phyloP scores from a whole-genome alignment of 352 stramenopile genomes.

The Pseudoperonospora humuli region DNA sequence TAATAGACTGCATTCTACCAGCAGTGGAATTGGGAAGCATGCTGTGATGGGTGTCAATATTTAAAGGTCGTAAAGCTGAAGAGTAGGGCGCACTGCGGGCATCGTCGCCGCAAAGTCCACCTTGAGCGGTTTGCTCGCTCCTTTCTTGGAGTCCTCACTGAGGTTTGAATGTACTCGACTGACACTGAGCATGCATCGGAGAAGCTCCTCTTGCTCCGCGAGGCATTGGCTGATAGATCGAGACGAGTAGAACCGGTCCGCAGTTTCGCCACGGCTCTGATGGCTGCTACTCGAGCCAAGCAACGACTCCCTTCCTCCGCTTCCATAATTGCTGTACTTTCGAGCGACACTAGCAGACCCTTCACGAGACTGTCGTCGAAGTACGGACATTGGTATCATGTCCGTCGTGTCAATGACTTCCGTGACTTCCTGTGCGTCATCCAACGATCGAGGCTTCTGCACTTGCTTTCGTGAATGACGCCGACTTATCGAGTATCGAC shows the following conservation, averaged over 20 bases:
- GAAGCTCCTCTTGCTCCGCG: slow-evolving; percentile 31
- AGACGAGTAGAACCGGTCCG: slow-evolving; percentile 17
- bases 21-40: slow-evolving; percentile 8
- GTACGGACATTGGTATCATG: slow-evolving; percentile 30
- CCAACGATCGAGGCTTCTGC: background rate
- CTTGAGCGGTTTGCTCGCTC: slow-evolving; percentile 1
- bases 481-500: slow-evolving; percentile 12
- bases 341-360: background rate
- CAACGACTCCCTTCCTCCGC: slow-evolving; percentile 9
- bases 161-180: slow-evolving; percentile 19
- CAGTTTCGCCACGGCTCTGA: slow-evolving; percentile 11
- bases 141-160: slow-evolving; percentile 8
- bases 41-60: background rate
- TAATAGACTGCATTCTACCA: slow-evolving; percentile 1
- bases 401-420: slow-evolving; percentile 49
- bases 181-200: slow-evolving; percentile 32
- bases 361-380: slow-evolving; percentile 7
- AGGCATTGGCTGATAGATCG: slow-evolving; percentile 35
- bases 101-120: slow-evolving; percentile 21
- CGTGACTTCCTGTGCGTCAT: slow-evolving; percentile 20
- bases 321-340: slow-evolving; percentile 18
- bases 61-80: slow-evolving; percentile 23
- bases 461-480: slow-evolving; percentile 11
- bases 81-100: slow-evolving; percentile 8
- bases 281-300: slow-evolving; percentile 10